phyloP scores from a whole-genome alignment of 1,284 basidiomycete species.

The Agaricales sp. region DNA sequence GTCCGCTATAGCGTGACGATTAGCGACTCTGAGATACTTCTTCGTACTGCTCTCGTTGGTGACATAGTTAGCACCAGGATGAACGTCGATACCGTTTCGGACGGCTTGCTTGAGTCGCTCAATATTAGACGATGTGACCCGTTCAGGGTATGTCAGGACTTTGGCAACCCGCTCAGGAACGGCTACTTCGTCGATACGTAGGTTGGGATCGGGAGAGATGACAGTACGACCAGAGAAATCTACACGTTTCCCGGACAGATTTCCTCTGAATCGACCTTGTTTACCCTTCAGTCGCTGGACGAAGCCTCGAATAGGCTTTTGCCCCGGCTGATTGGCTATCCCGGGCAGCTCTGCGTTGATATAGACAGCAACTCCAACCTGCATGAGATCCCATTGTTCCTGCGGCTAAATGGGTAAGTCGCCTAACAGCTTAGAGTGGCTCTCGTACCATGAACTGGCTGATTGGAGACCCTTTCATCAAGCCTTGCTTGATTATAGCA shows the following conservation, averaged over 20 bases:
- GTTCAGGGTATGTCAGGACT: slow-evolving; percentile 93
- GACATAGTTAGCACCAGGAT: slow-evolving; percentile 96
- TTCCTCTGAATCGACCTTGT: slow-evolving; percentile 97
- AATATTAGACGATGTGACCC: slow-evolving; percentile 91
- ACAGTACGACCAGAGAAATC: slow-evolving; percentile 98
- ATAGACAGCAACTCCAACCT: slow-evolving; percentile 93
- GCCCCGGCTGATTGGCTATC: slow-evolving; percentile 73
- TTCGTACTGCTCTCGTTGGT: slow-evolving; percentile 68
- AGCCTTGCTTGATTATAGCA: slow-evolving; percentile 84
- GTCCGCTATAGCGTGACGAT: slow-evolving; percentile 67
- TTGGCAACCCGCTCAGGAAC: slow-evolving; percentile 96
- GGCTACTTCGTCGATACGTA: slow-evolving; percentile 96
- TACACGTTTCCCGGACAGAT: slow-evolving; percentile 97
- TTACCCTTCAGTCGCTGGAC: slow-evolving; percentile 99
- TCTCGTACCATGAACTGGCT: slow-evolving; percentile 76
- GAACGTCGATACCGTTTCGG: slow-evolving; percentile 83
- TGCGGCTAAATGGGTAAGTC: slow-evolving; percentile 19
- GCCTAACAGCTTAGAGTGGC: slow-evolving; percentile 3
- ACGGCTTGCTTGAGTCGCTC: slow-evolving; percentile 71
- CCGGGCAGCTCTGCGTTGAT: slow-evolving; percentile 98
- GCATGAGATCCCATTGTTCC: slow-evolving; percentile 99
- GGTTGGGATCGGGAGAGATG: slow-evolving; percentile 97
- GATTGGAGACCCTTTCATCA: slow-evolving; percentile 82
- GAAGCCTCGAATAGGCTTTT: slow-evolving; percentile 93
- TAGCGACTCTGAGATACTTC: slow-evolving; percentile 80